Evolutionary conservation across 2,329 filamentous ascomycete genomes (phyloP).

Genomic region (Malbranchea zuffiana): DNA sequence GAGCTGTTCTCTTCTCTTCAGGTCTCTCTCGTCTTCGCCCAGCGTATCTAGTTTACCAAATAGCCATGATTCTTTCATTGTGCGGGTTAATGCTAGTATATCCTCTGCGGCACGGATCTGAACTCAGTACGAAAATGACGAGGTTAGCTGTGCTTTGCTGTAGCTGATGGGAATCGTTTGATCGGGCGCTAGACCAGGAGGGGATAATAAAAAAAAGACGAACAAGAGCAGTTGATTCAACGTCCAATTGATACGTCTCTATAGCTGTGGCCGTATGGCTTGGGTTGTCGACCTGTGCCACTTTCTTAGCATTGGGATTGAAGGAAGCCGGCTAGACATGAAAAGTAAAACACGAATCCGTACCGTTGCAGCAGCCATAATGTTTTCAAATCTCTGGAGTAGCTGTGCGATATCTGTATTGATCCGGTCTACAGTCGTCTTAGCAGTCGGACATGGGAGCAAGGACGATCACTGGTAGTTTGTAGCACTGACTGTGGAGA

Average conservation of each 20-base stretch:
- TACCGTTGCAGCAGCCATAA: conserved; percentile 45
- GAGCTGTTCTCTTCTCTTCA: conserved; percentile 33
- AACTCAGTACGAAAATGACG: neutral
- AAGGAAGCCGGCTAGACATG: too few species aligned
- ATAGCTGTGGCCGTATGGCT: conserved; percentile 47
- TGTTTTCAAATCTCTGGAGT: conserved; percentile 45
- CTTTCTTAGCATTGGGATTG: conserved; percentile 3
- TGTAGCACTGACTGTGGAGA: conserved; percentile 15
- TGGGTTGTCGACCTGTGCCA: conserved; percentile 36
- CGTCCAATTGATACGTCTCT: conserved; percentile 47
- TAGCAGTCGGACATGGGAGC: conserved; percentile 2
- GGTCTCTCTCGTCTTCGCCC: conserved; percentile 32
- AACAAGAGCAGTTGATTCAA: conserved; percentile 49
- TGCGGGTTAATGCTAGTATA: conserved; percentile 48
- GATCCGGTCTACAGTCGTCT: conserved; percentile 30
- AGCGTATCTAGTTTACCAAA: conserved; percentile 54
- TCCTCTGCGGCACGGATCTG: conserved; percentile 54
- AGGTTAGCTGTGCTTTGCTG: neutral
- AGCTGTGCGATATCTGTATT: conserved; percentile 36
- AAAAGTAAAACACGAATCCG: conserved; percentile 11
- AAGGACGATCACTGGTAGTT: conserved; percentile 14
- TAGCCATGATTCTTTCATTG: conserved; percentile 56
- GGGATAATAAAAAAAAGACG: conserved; percentile 36
- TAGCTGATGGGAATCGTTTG: neutral
- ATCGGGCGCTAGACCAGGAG: neutral